These are phyloP conservation scores for Syncephalastrum monosporum DNA, from an alignment of 371 early-diverging fungal species.

Conservation along the genomic window DNA sequence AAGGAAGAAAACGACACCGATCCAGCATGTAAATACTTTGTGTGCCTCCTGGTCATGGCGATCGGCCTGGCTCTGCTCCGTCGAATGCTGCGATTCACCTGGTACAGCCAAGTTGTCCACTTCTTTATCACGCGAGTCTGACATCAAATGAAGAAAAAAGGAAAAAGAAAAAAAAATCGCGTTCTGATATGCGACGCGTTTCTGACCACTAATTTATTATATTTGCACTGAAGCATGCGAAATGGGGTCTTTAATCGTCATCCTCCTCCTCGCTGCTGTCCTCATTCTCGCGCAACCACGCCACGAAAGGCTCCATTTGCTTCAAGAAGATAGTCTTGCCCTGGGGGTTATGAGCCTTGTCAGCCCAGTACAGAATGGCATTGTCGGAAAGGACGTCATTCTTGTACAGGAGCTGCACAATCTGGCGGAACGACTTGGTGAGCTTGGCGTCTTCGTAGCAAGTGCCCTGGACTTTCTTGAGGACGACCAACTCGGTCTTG, in stretches of 20 bases:
- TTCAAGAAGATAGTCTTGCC: constrained; percentile 89
- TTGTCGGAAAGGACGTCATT: constrained; percentile 86
- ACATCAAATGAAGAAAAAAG: no score
- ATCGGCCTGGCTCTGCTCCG: no score
- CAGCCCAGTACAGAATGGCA: constrained; percentile 90
- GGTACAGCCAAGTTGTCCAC: no score
- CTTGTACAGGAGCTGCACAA: constrained; percentile 82
- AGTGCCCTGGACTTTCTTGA: constrained; percentile 79
- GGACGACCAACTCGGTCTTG: constrained; percentile 80
- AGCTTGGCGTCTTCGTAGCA: constrained; percentile 90
- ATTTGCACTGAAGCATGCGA: no score
- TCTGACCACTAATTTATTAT: no score
- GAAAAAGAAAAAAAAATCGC: no score
- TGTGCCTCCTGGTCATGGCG: no score
- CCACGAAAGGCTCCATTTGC: constrained; percentile 88
- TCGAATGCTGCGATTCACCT: no score
- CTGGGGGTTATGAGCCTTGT: constrained; percentile 85
- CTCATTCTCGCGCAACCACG: constrained; percentile 78
- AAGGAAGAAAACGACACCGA: no score
- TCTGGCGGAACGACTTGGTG: constrained; percentile 81
- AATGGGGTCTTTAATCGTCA: constrained; percentile 25
- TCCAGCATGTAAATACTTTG: no score
- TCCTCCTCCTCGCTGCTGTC: constrained; percentile 77
- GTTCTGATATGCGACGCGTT: no score
- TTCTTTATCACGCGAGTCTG: no score